Evolutionary conservation across 2,329 filamentous ascomycete genomes (phyloP).

Genomic region (Davidsoniella eucalypti): DNA sequence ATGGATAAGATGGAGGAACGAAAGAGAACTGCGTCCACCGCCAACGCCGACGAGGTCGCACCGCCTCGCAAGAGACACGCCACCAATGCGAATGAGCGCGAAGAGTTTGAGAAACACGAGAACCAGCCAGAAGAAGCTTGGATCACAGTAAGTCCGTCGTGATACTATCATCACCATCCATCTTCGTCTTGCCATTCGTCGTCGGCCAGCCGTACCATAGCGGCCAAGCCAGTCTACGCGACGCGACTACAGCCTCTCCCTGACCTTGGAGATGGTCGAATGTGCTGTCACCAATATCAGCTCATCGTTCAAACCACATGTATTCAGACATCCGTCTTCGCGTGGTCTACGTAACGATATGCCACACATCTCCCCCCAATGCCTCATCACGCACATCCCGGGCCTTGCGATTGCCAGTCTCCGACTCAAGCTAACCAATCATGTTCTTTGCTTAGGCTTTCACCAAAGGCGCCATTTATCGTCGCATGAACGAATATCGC

Average conservation of each 20-base stretch:
- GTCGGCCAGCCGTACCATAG: too few relatives aligned
- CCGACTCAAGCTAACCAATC: not conserved
- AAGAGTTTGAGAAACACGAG: constrained; percentile 35
- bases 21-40: constrained; percentile 63
- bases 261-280: too few relatives aligned
- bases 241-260: too few relatives aligned
- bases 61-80: constrained; percentile 87
- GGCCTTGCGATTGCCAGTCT: not conserved
- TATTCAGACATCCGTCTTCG: too few relatives aligned
- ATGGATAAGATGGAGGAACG: constrained; percentile 71
- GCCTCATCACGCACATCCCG: not conserved
- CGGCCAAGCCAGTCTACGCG: too few relatives aligned
- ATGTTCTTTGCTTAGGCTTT: constrained; percentile 42
- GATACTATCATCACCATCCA: too few relatives aligned
- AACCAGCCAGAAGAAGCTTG: constrained; percentile 43
- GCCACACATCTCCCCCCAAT: not conserved
- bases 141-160: constrained; percentile 41
- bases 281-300: too few relatives aligned
- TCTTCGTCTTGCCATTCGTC: too few relatives aligned
- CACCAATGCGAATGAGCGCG: constrained; percentile 50
- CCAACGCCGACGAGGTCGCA: constrained; percentile 64
- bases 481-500: constrained; percentile 97
- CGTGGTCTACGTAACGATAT: too few relatives aligned
- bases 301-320: too few relatives aligned
- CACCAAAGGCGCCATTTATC: constrained; percentile 90